A percentile compares a stretch with the other conserved stretches of the same genome.
Conservation (phyloP, 306 rosid species). For the Medicago lupulina region DNA sequence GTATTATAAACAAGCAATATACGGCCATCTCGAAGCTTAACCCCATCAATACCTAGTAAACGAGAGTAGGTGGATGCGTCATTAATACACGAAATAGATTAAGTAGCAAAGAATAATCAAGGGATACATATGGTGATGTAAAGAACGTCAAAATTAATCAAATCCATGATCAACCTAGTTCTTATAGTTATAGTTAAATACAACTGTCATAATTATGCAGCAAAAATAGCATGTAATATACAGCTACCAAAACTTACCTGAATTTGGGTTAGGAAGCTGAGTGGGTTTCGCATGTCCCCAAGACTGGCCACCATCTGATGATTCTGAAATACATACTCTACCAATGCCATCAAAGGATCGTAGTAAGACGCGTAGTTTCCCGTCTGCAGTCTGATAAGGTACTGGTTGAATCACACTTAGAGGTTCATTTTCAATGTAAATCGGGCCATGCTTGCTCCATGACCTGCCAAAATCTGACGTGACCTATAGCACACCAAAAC, state of each 20-base stretch:
- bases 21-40: constrained; percentile 82
- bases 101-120: not conserved
- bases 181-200: constrained; percentile 30
- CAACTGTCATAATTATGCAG: constrained; percentile 23
- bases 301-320: constrained; percentile 73
- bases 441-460: constrained; percentile 92
- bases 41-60: constrained; percentile 82
- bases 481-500: constrained; percentile 52
- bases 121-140: not conserved
- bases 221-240: constrained; percentile 25
- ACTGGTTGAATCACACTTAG: constrained; percentile 94
- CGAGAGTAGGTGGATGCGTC: not conserved
- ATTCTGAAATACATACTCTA: constrained; percentile 80
- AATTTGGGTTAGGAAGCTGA: constrained; percentile 90
- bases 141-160: constrained; percentile 24
- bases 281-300: constrained; percentile 83
- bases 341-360: constrained; percentile 72
- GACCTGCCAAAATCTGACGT: constrained; percentile 69
- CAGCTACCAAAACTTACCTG: constrained; percentile 60
- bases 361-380: constrained; percentile 76
- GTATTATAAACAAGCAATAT: constrained; percentile 79
- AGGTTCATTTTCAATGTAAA: constrained; percentile 67
- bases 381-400: constrained; percentile 77
- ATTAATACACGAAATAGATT: not conserved
- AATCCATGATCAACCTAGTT: constrained; percentile 27